Conservation (phyloP, 331 rosid genomes). For the Telfairia occidentalis region DNA sequence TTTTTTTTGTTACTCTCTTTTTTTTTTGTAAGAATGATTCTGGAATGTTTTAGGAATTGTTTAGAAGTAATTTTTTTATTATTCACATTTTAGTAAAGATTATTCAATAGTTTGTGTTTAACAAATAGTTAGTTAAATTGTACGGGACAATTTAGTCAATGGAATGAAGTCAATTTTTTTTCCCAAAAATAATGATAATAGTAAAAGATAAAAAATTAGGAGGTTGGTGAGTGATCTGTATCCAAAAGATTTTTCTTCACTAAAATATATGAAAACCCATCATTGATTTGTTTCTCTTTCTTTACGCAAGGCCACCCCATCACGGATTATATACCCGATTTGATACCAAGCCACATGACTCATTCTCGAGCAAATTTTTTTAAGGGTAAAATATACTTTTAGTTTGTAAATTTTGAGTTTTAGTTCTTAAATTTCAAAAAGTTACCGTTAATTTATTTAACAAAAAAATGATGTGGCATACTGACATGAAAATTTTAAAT, state of each 20-base stretch:
- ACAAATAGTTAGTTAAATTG: neutral
- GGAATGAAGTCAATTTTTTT: neutral
- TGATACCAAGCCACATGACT: neutral
- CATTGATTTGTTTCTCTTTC: too few species aligned
- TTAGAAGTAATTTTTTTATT: neutral
- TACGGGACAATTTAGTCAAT: neutral
- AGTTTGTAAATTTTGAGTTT: too few species aligned
- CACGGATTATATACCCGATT: too few species aligned
- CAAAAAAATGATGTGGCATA: too few species aligned
- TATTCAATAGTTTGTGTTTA: neutral
- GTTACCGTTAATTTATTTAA: too few species aligned
- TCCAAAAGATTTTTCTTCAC: neutral
- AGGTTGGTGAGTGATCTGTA: neutral
- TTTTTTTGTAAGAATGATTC: neutral
- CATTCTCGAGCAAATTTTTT: neutral
- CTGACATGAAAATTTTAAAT: too few species aligned
- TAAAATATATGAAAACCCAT: neutral
- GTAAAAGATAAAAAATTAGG: neutral
- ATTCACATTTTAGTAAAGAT: neutral
- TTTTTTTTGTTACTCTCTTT: neutral
- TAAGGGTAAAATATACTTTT: too few species aligned
- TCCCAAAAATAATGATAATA: neutral
- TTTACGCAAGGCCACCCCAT: too few species aligned
- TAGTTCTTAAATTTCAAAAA: too few species aligned
- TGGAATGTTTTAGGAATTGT: neutral